Conservation (phyloP, 495 filamentous ascomycete genomes). For the Penicillium simplicissimum region DNA sequence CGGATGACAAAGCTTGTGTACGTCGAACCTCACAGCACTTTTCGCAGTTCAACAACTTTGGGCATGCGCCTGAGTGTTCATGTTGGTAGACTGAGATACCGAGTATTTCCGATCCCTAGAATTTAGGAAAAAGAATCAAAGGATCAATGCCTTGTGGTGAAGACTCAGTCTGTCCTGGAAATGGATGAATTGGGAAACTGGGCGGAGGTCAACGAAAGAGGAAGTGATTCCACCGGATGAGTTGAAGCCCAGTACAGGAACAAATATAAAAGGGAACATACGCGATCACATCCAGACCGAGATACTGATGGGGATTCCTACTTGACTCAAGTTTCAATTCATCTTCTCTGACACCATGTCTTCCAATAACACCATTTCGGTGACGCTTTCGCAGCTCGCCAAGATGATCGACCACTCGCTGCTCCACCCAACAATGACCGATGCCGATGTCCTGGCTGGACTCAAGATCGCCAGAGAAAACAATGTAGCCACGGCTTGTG, state of each 20-base stretch:
- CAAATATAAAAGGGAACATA: constrained; percentile 5
- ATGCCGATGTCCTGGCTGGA: constrained; percentile 50
- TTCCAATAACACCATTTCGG: constrained; percentile 38
- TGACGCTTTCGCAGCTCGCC: constrained; percentile 53
- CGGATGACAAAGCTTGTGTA: constrained; percentile 3
- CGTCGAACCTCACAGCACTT: not conserved
- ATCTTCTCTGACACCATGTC: constrained; percentile 4
- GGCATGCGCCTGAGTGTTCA: not conserved
- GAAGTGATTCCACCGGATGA: constrained; percentile 12
- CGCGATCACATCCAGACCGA: not conserved
- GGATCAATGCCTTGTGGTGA: not conserved
- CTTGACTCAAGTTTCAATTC: not conserved
- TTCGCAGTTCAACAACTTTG: not conserved
- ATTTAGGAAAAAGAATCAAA: not conserved
- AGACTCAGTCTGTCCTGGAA: not conserved
- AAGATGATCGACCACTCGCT: constrained; percentile 63
- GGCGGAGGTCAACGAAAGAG: not conserved
- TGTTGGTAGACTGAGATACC: too few species aligned
- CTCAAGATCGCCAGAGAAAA: constrained; percentile 47
- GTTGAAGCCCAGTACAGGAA: not conserved
- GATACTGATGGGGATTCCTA: not conserved
- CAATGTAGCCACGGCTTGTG: constrained; percentile 55
- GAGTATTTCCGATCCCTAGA: too few species aligned
- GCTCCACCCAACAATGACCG: constrained; percentile 61
- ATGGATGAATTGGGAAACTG: not conserved